Base-by-base conservation (phyloP, 352 stramenopile genomes). In the Aphanomyces stellatus region DNA sequence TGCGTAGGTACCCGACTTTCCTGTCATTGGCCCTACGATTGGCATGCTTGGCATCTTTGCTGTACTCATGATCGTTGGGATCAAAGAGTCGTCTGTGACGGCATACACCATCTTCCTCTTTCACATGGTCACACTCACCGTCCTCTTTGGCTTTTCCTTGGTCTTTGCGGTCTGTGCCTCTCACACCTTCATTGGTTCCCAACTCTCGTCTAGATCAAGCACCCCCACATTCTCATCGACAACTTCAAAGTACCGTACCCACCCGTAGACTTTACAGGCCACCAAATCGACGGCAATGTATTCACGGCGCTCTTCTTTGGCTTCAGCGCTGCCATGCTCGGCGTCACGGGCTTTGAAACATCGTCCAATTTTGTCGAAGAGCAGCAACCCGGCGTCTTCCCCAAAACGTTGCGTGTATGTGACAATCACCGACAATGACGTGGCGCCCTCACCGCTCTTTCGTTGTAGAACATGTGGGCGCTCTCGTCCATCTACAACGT, bases 301-400 rank as follows among this genome's bases (percentile, higher is more conserved):
- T 31, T 77, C 30, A 87, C 80, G 0, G 83, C 80, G 3, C 73
- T 91, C 27, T 91, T 91, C 70, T 95, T 87, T 55, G 87, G 87
- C 48, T 90, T 88, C 56, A 78, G 74, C 33, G 82, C 80, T 8
- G 85, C 88, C 2, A 95, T 97, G 84, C 76, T 97, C 24, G 90
- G 90, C 51, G 91, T 97, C 62, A 93, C 81, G 13, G 90, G 90
- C 27, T 97, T 97, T 59, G 90, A 97, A 74, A 94, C 84, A 0
- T 91, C 81, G 49, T 87, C 87, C 3, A 88, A 97, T 66, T 96
- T 96, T 74, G 85, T 97, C 10, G 88, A 97, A 71, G 81, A 95
- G 74, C 88, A 96, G 71, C 74, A 76, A 30, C 76, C 80, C 5
- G 87, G 88, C 2, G 87, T 96, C 3, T 97, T 97, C 61, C 76